These are phyloP conservation scores for Aspergillus ostianus DNA, from an alignment of 495 filamentous ascomycete species.

Conservation along the genomic window DNA sequence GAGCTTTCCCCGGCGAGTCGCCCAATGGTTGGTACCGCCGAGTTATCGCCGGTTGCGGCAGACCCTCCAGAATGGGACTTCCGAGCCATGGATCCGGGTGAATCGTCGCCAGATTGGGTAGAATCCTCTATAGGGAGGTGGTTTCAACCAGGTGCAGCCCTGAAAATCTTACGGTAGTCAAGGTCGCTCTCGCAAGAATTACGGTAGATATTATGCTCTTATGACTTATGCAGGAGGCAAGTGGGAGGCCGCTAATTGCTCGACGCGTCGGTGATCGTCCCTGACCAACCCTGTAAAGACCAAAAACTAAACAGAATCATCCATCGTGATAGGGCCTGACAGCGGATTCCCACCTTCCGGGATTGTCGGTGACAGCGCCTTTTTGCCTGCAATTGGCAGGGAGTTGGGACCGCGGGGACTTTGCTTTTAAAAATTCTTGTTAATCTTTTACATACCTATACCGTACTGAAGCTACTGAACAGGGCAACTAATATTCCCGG, in stretches of 20 bases:
- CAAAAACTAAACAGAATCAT: no score
- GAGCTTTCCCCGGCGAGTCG: no score
- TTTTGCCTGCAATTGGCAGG: slow-evolving; percentile 1
- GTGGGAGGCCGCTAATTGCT: background rate
- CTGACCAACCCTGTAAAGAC: background rate
- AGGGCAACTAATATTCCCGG: background rate
- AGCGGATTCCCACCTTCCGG: background rate
- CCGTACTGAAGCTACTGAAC: no score
- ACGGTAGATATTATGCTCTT: no score
- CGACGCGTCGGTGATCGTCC: background rate
- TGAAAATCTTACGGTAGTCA: no score
- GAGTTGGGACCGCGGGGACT: no score
- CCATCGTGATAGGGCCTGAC: background rate
- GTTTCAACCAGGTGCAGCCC: no score
- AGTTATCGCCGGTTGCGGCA: slow-evolving; percentile 5
- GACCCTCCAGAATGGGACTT: no score
- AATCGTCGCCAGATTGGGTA: background rate
- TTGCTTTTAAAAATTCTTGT: no score
- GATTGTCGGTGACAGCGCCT: background rate
- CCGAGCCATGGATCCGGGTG: background rate
- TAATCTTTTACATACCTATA: no score
- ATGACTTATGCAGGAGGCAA: background rate
- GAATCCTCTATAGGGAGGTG: background rate
- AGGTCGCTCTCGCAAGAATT: no score
- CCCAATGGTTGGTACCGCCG: background rate